A percentile compares a stretch with the other conserved stretches of the same genome.
phyloP scores from a whole-genome alignment of 306 rosid species.

The Cucumis sativus region Cucumber_9930_V3 NC_026655.2:32799001-32799500 shows the following conservation, averaged over 20 bases:
- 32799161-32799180: too few species aligned
- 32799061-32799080: too few species aligned
- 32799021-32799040: too few species aligned
- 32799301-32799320: conserved; percentile 41
- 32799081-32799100: too few species aligned
- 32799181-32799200: too few species aligned
- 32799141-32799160: too few species aligned
- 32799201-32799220: too few species aligned
- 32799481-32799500: conserved; percentile 43
- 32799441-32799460: neutral
- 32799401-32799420: neutral
- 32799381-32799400: neutral
- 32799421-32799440: neutral
- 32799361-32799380: conserved; percentile 78
- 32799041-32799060: too few species aligned
- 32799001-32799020: too few species aligned
- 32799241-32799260: conserved; percentile 57
- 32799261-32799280: conserved; percentile 58
- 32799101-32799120: too few species aligned
- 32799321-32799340: conserved; percentile 33
- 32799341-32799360: conserved; percentile 45
- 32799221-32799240: too few species aligned
- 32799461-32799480: conserved; percentile 24
- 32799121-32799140: too few species aligned
- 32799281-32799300: conserved; percentile 66